Evolutionary conservation across 208 protist genomes (phyloP).

Genomic region (Trypanosoma grayi): DNA sequence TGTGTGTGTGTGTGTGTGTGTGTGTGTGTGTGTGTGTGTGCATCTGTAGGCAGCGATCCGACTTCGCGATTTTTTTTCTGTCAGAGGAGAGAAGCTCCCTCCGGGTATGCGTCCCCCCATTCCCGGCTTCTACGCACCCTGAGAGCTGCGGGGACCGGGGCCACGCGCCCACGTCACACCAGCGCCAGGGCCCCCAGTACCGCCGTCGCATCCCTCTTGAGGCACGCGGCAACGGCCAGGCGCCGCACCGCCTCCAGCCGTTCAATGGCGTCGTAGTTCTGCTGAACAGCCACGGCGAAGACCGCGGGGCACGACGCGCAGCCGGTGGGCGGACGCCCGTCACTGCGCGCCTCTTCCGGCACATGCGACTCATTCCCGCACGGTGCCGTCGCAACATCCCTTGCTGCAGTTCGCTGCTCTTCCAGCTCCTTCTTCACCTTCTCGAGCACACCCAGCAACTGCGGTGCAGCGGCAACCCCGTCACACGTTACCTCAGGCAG

Average conservation of each 20-base stretch:
- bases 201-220: conserved; percentile 37
- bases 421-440: conserved; percentile 23
- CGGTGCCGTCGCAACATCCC: neutral
- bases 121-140: no score
- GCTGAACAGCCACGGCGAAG: conserved; percentile 37
- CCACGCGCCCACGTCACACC: neutral
- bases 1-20: neutral
- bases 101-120: no score
- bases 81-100: no score
- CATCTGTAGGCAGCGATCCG: neutral
- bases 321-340: neutral
- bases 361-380: neutral
- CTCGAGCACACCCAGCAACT: conserved; percentile 15
- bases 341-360: neutral
- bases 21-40: conserved; percentile 4
- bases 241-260: conserved; percentile 32
- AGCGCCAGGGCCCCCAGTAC: conserved; percentile 43
- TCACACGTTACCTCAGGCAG: conserved; percentile 18
- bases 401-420: conserved; percentile 2
- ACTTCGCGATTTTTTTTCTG: neutral
- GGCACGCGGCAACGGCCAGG: conserved; percentile 51
- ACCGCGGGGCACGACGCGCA: conserved; percentile 43
- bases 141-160: no score
- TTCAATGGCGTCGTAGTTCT: conserved; percentile 44
- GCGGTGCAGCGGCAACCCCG: conserved; percentile 8